Evolutionary conservation across 495 filamentous ascomycete genomes (phyloP).

Genomic region (Neurospora pannonica): DNA sequence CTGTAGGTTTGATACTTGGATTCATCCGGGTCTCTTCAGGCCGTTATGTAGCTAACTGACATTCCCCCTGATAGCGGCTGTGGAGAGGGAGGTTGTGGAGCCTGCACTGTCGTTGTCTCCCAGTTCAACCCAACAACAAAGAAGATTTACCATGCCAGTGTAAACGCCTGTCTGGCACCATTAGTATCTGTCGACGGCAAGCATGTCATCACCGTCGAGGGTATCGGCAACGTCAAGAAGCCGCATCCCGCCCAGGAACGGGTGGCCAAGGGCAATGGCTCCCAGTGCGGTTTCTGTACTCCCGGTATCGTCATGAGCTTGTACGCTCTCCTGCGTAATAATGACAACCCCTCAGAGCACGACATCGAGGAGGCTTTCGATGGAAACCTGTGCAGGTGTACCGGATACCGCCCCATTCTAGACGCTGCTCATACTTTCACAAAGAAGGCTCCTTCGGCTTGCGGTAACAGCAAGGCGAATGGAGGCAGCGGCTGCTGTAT

Average conservation of each 20-base stretch:
- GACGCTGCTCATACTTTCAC: conserved; percentile 80
- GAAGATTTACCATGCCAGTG: conserved; percentile 80
- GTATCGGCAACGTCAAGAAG: conserved; percentile 80
- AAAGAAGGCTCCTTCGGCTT: conserved; percentile 28
- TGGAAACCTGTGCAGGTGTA: conserved; percentile 92
- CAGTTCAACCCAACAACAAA: conserved; percentile 88
- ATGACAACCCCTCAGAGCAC: conserved; percentile 55
- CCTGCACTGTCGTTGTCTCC: conserved; percentile 92
- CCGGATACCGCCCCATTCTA: conserved; percentile 87
- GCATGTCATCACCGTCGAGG: conserved; percentile 96
- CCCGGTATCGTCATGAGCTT: conserved; percentile 96
- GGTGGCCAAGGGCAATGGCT: conserved; percentile 65
- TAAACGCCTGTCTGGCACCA: conserved; percentile 92
- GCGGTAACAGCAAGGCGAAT: conserved; percentile 50
- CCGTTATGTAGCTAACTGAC: conserved; percentile 11
- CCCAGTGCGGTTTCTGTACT: conserved; percentile 79
- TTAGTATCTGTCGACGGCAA: conserved; percentile 91
- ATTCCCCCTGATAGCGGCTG: conserved; percentile 55
- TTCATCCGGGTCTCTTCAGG: conserved; percentile 2
- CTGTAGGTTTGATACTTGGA: conserved; percentile 27
- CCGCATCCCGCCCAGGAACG: conserved; percentile 91
- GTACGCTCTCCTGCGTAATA: conserved; percentile 74
- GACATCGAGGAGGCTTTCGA: conserved; percentile 87
- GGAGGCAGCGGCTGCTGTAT: conserved; percentile 64
- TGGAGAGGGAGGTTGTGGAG: conserved; percentile 92